phyloP scores from a whole-genome alignment of 2,329 filamentous ascomycete species.

The Alternaria incomplexa region DNA sequence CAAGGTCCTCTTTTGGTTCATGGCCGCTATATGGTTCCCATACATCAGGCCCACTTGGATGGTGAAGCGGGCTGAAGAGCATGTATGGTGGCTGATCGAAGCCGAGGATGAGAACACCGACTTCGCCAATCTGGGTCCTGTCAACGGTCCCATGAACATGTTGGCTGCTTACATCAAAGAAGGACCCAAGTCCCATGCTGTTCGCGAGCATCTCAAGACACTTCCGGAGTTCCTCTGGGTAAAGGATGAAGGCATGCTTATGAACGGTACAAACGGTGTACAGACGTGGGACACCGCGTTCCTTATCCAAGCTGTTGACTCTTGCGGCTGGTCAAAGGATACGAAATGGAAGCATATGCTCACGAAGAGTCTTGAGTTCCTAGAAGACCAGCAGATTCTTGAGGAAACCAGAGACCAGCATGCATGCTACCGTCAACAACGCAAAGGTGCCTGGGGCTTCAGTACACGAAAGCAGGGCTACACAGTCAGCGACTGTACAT shows the following conservation, averaged over 20 bases:
- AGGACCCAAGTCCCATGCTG: constrained; percentile 73
- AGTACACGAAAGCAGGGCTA: constrained; percentile 93
- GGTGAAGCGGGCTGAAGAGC: constrained; percentile 75
- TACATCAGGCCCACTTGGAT: constrained; percentile 72
- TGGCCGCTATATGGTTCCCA: constrained; percentile 81
- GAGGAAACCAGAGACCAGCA: constrained; percentile 80
- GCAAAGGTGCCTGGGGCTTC: constrained; percentile 96
- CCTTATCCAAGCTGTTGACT: constrained; percentile 79
- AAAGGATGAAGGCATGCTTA: constrained; percentile 88
- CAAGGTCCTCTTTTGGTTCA: constrained; percentile 76
- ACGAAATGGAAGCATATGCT: constrained; percentile 84
- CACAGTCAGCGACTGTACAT: constrained; percentile 91
- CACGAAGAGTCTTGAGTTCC: constrained; percentile 78
- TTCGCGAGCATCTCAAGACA: constrained; percentile 79
- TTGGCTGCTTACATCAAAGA: constrained; percentile 83
- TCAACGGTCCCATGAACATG: constrained; percentile 91
- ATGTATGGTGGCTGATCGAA: constrained; percentile 81
- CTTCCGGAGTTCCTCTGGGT: constrained; percentile 90
- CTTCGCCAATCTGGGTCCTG: constrained; percentile 83
- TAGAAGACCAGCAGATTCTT: constrained; percentile 89
- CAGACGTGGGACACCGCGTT: constrained; percentile 98
- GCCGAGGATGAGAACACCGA: constrained; percentile 95
- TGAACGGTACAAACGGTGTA: constrained; percentile 97
- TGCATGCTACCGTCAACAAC: constrained; percentile 83
- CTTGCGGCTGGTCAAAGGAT: constrained; percentile 78